Conservation (phyloP, 164 flowering plant genomes). For the Stephania cephalantha region DNA sequence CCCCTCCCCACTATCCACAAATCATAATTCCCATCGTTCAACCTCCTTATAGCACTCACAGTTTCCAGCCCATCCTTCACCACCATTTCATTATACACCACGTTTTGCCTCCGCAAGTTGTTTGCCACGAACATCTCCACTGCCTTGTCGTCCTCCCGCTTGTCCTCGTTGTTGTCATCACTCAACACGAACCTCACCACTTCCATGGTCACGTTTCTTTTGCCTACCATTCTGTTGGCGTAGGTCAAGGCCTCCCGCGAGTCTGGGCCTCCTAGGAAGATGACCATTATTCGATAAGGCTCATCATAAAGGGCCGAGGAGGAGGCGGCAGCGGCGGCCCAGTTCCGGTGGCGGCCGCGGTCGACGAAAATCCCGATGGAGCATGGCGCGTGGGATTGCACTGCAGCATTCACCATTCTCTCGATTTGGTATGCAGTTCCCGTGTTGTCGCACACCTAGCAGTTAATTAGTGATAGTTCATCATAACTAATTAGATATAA, state of each 20-base stretch:
- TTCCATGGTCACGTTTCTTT: constrained; percentile 22
- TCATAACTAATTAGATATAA: too few relatives aligned
- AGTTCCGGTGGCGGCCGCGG: background rate
- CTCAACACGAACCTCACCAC: constrained; percentile 25
- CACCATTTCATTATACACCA: constrained; percentile 29
- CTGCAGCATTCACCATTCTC: background rate
- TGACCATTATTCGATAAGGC: background rate
- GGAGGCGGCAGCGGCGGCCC: background rate
- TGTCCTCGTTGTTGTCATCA: background rate
- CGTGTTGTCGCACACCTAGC: background rate
- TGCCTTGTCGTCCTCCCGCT: constrained; percentile 24
- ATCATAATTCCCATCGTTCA: constrained; percentile 22
- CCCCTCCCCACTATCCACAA: constrained; percentile 39
- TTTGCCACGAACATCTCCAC: constrained; percentile 18
- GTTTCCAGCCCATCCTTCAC: constrained; percentile 33
- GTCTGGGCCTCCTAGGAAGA: constrained; percentile 48
- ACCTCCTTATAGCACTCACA: constrained; percentile 4
- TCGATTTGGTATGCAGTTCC: background rate
- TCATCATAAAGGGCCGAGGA: background rate
- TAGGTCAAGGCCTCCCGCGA: constrained; percentile 44
- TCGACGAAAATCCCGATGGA: constrained; percentile 5
- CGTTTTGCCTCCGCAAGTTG: constrained; percentile 15
- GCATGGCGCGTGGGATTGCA: background rate
- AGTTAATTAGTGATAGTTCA: too few relatives aligned
- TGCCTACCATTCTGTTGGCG: constrained; percentile 33